These are phyloP conservation scores for Wickerhamomyces sp. DNA, from an alignment of 1,139 yeast species.

Conservation along the genomic window DNA sequence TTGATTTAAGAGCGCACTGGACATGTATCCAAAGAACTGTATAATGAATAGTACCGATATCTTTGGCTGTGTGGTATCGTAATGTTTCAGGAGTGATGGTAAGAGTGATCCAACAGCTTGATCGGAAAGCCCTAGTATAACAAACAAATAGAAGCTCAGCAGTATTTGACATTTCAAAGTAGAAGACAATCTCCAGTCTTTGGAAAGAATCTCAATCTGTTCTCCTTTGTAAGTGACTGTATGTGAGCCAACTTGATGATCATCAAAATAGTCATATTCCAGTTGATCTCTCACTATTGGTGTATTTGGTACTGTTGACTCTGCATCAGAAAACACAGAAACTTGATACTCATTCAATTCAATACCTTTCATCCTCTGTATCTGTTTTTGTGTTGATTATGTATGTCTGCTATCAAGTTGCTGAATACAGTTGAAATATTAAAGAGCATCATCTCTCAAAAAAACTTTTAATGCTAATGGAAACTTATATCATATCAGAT, in stretches of 20 bases:
- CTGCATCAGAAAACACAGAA: not conserved
- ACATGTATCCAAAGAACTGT: not conserved
- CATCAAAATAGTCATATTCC: not conserved
- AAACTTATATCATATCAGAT: no score
- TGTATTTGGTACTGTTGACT: not conserved
- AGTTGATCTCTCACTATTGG: not conserved
- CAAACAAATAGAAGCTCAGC: not conserved
- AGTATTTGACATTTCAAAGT: not conserved
- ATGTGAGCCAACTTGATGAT: not conserved
- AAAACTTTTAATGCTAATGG: no score
- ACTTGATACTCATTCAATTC: not conserved
- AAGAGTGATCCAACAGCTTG: not conserved
- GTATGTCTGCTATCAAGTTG: no score
- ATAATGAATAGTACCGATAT: not conserved
- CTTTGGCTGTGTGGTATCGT: not conserved
- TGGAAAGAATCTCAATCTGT: not conserved
- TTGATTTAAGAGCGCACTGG: not conserved
- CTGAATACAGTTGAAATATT: no score
- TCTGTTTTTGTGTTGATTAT: no score
- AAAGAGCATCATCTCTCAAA: no score
- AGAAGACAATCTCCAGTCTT: not conserved
- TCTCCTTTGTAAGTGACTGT: not conserved
- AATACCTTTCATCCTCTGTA: not conserved
- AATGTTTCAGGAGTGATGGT: not conserved
- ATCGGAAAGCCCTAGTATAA: not conserved